These are phyloP conservation scores for Cydonia oblonga DNA, from an alignment of 331 rosid species.

Conservation along the genomic window DNA sequence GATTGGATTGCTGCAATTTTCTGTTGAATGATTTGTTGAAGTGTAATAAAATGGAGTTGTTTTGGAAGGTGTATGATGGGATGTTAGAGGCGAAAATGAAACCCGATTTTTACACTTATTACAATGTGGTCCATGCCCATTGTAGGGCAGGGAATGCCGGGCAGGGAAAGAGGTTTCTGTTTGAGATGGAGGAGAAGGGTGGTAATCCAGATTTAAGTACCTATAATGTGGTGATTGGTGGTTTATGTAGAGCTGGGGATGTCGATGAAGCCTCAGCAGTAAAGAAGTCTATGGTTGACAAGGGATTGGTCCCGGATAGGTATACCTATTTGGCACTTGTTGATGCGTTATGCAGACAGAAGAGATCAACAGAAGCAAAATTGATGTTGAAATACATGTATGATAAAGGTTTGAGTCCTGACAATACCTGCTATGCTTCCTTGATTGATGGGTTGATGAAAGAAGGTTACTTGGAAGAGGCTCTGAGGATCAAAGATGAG, in stretches of 20 bases:
- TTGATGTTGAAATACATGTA: constrained; percentile 25
- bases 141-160: constrained; percentile 29
- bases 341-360: constrained; percentile 32
- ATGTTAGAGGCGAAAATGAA: constrained; percentile 25
- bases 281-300: constrained; percentile 26
- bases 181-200: constrained; percentile 43
- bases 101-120: constrained; percentile 32
- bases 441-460: constrained; percentile 39
- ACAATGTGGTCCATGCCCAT: constrained; percentile 30
- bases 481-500: constrained; percentile 31
- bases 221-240: constrained; percentile 30
- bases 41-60: constrained; percentile 20
- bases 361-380: constrained; percentile 31
- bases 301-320: constrained; percentile 33
- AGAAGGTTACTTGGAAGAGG: constrained; percentile 31
- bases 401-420: constrained; percentile 34
- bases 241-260: constrained; percentile 31
- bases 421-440: constrained; percentile 16
- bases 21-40: constrained; percentile 38
- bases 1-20: constrained; percentile 23
- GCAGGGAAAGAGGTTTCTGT: constrained; percentile 23
- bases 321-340: constrained; percentile 30
- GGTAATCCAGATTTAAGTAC: constrained; percentile 27
- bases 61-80: constrained; percentile 39
- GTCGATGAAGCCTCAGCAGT: constrained; percentile 31